These are phyloP conservation scores for Sporothrix variecibatus DNA, from an alignment of 2,329 filamentous ascomycete genomes.

Conservation along the genomic window DNA sequence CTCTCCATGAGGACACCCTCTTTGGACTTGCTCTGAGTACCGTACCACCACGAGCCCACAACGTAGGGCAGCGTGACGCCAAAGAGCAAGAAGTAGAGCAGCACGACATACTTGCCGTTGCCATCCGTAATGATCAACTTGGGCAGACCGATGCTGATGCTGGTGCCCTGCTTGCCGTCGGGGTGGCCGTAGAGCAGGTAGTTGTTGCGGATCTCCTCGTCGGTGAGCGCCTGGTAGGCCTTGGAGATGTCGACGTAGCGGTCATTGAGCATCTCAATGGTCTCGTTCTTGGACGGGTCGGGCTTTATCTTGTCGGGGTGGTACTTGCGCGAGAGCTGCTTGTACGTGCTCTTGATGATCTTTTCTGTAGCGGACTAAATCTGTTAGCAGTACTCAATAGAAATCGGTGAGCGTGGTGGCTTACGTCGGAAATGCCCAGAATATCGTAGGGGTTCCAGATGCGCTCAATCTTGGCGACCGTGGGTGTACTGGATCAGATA, in stretches of 20 bases:
- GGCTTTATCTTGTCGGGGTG: constrained; percentile 93
- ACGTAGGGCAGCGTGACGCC: constrained; percentile 89
- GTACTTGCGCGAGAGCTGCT: constrained; percentile 77
- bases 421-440: constrained; percentile 76
- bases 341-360: constrained; percentile 90
- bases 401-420: neutral
- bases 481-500: constrained; percentile 83
- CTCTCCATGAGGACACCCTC: constrained; percentile 92
- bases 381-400: neutral
- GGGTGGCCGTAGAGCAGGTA: constrained; percentile 95
- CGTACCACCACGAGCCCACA: constrained; percentile 98
- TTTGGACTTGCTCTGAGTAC: constrained; percentile 87
- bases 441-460: constrained; percentile 98
- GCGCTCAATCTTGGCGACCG: constrained; percentile 65
- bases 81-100: constrained; percentile 84
- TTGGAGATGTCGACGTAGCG: constrained; percentile 94
- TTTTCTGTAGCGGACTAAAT: constrained; percentile 76
- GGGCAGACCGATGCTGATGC: constrained; percentile 94
- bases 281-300: constrained; percentile 85
- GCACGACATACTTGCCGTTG: constrained; percentile 90
- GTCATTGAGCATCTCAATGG: constrained; percentile 78
- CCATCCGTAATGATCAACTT: constrained; percentile 91
- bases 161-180: constrained; percentile 97
- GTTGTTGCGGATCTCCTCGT: constrained; percentile 96
- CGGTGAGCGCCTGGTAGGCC: constrained; percentile 95